Evolutionary conservation across 2,329 filamentous ascomycete genomes (phyloP), one percentile per base, ranked within the genome.

Genomic region (Nothopassalora personata): DNA sequence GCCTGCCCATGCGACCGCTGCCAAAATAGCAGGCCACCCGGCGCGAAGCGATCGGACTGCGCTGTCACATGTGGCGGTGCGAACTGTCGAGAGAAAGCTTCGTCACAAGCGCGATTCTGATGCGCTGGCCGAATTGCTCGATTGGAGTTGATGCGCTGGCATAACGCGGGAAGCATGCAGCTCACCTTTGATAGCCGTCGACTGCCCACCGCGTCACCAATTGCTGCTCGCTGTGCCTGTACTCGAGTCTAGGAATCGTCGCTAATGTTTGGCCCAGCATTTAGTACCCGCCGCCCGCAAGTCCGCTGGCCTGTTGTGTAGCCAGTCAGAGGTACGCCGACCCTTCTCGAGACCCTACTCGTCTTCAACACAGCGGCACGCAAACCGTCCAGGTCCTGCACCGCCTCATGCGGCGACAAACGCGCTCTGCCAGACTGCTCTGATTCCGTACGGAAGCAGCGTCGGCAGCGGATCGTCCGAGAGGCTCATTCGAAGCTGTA

Each of bases 111-210:
- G 54, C 53, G 39, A 54, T 48, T 43, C 47, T 62, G 62, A 67
- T 68, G 66, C 64, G 65, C 61, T 67, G 65, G 57, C 63, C 34
- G 57, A 54, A 45, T 33, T 33, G 54, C 49, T 60, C 63, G 59
- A 66, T 61, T 63, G 63, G 66, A 54, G 62, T 34, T 53, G 63
- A 66, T 70, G 61, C 63, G 66, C 60, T 68, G 68, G 65, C 67
- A 65, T 36, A 53, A 31, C 55, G 60, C 63, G 60, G 63, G 58
- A 59, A 55, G 57, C 60, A 51, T 60, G 66, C 66, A 66, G 61
- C 59, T 59, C 56, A 61, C 64, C 61, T 63, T 59, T 53, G 47
- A 54, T 60, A 62, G 58, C 64, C 61, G 61, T 54, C 53, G 47
- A 53, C 58, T 59, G 59, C 36, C 54, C 51, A 53, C 53, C 60